Conservation (phyloP, 495 filamentous ascomycete genomes). For the Podospora bellae-mahoneyi region DNA sequence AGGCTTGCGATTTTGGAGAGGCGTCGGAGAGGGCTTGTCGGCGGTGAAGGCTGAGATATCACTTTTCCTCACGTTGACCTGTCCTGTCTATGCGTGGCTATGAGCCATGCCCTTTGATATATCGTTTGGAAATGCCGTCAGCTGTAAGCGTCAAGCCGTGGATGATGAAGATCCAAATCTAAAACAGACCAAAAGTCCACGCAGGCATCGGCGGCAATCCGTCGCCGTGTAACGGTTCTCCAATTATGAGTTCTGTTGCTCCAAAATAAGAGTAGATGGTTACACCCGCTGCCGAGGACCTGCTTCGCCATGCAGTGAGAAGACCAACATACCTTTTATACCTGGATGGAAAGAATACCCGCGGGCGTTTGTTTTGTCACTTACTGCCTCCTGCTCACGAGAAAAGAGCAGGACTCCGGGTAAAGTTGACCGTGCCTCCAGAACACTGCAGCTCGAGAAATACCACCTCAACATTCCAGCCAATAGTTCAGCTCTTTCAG, state of each 20-base stretch:
- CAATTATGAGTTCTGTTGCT: not conserved
- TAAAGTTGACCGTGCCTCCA: not conserved
- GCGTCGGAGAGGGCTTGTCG: not conserved
- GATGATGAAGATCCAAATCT: not conserved
- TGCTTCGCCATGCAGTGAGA: not conserved
- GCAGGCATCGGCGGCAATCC: not conserved
- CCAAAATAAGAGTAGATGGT: not conserved
- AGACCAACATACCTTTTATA: not conserved
- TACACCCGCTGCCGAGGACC: not conserved
- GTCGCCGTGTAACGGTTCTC: not conserved
- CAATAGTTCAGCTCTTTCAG: not conserved
- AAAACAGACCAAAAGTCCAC: not conserved
- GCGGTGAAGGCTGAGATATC: not conserved
- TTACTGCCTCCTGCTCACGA: not conserved
- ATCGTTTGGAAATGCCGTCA: not conserved
- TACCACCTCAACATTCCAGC: not conserved
- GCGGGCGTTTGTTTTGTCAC: not conserved
- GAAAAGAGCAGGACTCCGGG: not conserved
- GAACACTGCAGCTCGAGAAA: not conserved
- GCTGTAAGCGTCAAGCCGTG: not conserved
- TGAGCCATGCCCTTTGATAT: not conserved
- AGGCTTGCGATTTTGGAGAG: not conserved
- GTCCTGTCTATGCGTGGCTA: no score
- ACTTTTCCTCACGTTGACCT: not conserved
- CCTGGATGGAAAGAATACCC: not conserved